Percentiles rank a stretch among this genome's conserved stretches.
Conservation (phyloP, 2,329 filamentous ascomycete species). For the Akanthomyces lecanii region DNA sequence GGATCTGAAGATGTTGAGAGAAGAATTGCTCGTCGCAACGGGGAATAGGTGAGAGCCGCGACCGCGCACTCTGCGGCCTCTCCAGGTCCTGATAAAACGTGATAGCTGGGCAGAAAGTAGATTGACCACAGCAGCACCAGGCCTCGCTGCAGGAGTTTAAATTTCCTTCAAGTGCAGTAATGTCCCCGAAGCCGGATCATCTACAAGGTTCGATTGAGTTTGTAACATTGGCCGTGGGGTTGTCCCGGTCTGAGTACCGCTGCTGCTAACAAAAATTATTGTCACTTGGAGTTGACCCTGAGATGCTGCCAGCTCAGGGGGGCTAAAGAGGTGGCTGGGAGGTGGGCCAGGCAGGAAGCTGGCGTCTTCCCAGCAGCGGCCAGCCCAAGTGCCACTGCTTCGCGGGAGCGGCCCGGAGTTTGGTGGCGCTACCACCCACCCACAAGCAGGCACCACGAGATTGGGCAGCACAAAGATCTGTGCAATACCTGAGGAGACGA, state of each 20-base stretch:
- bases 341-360: not conserved
- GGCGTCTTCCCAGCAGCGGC: not conserved
- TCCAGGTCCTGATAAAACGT: slow-evolving; percentile 3
- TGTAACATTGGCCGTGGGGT: not conserved
- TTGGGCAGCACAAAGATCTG: not conserved
- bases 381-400: not conserved
- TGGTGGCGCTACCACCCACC: not conserved
- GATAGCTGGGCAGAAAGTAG: not conserved
- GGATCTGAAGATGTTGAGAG: not conserved
- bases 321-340: slow-evolving; percentile 27
- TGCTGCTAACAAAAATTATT: slow-evolving; percentile 31
- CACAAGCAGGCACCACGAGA: not conserved
- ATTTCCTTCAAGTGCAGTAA: too few species aligned
- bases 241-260: not conserved
- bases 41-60: not conserved
- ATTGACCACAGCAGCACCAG: not conserved
- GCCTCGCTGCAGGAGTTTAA: not conserved
- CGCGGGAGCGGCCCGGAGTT: not conserved
- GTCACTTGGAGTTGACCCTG: slow-evolving; percentile 25
- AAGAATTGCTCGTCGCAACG: not conserved
- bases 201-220: too few species aligned
- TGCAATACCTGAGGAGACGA: not conserved
- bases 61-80: not conserved
- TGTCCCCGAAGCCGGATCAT: too few species aligned
- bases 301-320: slow-evolving; percentile 22